Conservation (phyloP, 78 protist genomes). For the Guillardia theta region DNA sequence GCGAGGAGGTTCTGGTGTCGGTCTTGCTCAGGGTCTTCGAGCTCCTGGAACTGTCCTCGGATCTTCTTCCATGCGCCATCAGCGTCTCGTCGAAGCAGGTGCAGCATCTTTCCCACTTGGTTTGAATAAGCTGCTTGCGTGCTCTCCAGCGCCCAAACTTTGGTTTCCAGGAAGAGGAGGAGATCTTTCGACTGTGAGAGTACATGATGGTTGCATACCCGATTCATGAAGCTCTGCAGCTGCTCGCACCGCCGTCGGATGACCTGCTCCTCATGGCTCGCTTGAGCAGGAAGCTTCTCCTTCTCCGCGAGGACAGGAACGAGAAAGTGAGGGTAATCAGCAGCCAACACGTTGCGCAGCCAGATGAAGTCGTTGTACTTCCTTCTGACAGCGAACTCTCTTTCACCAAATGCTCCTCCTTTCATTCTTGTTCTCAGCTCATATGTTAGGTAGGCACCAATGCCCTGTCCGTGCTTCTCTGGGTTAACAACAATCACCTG, state of each 20-base stretch:
- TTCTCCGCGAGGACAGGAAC: neutral
- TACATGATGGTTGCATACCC: neutral
- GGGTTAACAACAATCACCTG: neutral
- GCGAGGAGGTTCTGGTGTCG: neutral
- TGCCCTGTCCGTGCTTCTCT: neutral
- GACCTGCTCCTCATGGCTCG: too few species aligned
- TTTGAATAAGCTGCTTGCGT: too few species aligned
- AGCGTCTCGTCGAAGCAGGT: neutral
- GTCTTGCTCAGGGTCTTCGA: neutral
- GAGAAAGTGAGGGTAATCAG: neutral
- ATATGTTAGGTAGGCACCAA: neutral
- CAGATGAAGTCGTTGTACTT: neutral
- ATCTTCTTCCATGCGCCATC: neutral
- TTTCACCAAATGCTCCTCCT: neutral
- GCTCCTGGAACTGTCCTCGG: neutral
- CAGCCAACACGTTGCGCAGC: neutral
- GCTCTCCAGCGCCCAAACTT: too few species aligned
- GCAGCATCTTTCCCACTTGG: neutral
- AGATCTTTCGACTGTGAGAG: neutral
- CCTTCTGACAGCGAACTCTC: neutral
- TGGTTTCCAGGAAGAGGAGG: neutral
- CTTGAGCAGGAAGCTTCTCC: too few species aligned
- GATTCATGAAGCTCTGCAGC: neutral
- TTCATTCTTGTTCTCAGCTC: neutral
- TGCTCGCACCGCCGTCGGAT: too few species aligned